phyloP scores from a whole-genome alignment of 2,329 filamentous ascomycete species.

The Colletotrichum lentis region DNA sequence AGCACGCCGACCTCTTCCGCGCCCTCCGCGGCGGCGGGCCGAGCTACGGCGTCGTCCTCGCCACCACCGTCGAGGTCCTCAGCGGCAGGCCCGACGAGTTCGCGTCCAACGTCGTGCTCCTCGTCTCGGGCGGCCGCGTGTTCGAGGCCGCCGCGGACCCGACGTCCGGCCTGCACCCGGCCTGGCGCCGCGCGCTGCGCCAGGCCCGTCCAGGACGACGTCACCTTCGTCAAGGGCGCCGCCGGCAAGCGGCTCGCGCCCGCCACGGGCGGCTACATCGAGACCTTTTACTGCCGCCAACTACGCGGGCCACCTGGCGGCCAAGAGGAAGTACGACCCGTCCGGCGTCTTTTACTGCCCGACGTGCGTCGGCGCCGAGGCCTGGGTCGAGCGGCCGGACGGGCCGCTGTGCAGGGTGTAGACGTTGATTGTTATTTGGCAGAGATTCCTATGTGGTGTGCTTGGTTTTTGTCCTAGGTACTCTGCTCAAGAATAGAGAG shows the following conservation, averaged over 20 bases:
- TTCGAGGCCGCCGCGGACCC: conserved; percentile 43
- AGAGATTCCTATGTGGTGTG: no score
- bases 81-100: conserved; percentile 42
- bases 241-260: conserved; percentile 49
- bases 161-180: conserved; percentile 42
- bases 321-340: conserved; percentile 49
- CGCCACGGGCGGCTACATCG: conserved; percentile 50
- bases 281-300: conserved; percentile 49
- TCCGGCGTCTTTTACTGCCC: conserved; percentile 48
- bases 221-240: conserved; percentile 44
- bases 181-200: conserved; percentile 36
- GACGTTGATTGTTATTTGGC: no score
- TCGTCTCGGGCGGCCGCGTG: conserved; percentile 45
- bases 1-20: conserved; percentile 49
- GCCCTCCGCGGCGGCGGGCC: conserved; percentile 52
- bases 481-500: no score
- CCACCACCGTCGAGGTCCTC: conserved; percentile 54
- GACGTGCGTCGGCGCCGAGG: conserved; percentile 51
- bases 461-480: no score
- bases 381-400: conserved; percentile 41
- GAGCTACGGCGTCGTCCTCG: conserved; percentile 62
- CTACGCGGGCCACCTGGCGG: conserved; percentile 44
- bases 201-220: conserved; percentile 41
- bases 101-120: conserved; percentile 41
- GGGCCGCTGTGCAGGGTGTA: conserved; percentile 39